Percentiles rank a stretch among this genome's conserved stretches.
These are phyloP conservation scores for Diplodia scrobiculata DNA, from an alignment of 2,329 filamentous ascomycete genomes.

Conservation along the genomic window DNA sequence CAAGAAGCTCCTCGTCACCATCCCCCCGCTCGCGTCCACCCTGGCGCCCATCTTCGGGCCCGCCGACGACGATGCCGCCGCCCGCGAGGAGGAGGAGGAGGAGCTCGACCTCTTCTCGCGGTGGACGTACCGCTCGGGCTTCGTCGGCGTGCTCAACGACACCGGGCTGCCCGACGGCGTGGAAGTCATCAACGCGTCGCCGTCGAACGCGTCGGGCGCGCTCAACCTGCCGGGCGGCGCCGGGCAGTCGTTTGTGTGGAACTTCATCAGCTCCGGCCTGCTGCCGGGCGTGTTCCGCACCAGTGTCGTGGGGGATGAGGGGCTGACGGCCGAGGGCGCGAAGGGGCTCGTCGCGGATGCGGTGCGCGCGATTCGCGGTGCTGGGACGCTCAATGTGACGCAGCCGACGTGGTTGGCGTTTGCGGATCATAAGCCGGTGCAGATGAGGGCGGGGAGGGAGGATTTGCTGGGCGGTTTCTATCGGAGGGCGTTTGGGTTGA, in stretches of 20 bases:
- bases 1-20: constrained; percentile 48
- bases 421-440: constrained; percentile 36
- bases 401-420: constrained; percentile 29
- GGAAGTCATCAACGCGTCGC: constrained; percentile 37
- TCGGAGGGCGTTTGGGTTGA: constrained; percentile 33
- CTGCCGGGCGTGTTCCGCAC: constrained; percentile 31
- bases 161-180: constrained; percentile 43
- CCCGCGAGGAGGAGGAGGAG: too few relatives aligned
- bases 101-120: constrained; percentile 47
- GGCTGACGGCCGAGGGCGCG: not conserved
- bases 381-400: not conserved
- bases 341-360: not conserved
- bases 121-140: constrained; percentile 47
- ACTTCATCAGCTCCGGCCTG: constrained; percentile 28
- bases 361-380: not conserved
- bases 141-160: constrained; percentile 44
- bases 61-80: constrained; percentile 45
- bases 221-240: constrained; percentile 34
- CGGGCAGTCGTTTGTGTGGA: not conserved
- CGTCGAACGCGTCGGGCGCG: constrained; percentile 37
- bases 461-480: constrained; percentile 38
- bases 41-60: constrained; percentile 53
- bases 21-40: constrained; percentile 41
- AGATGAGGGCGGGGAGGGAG: constrained; percentile 33
- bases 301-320: constrained; percentile 31